Conservation (phyloP, 331 rosid genomes). For the Quercus tomentella region DNA sequence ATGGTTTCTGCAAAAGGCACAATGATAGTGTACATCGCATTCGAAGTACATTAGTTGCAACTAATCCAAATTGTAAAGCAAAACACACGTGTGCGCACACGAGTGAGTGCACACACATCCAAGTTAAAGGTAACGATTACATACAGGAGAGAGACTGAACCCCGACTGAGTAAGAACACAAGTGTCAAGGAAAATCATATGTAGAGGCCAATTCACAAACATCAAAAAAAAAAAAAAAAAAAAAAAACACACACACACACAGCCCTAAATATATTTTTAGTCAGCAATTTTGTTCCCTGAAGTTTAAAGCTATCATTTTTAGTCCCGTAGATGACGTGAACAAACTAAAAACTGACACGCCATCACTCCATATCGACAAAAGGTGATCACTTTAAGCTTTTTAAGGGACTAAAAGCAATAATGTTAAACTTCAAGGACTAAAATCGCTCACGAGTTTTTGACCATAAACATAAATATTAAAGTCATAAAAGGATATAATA, state of each 20-base stretch:
- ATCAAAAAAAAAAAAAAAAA: background rate
- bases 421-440: too few species aligned
- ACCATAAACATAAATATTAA: too few species aligned
- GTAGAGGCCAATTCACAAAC: background rate
- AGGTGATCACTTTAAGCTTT: too few species aligned
- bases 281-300: too few species aligned
- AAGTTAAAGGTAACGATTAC: constrained; percentile 24
- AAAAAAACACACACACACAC: too few species aligned
- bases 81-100: background rate
- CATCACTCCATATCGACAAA: too few species aligned
- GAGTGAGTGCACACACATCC: background rate
- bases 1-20: constrained; percentile 65
- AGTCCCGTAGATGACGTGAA: too few species aligned
- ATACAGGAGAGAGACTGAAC: constrained; percentile 93
- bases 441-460: too few species aligned
- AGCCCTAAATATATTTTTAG: too few species aligned
- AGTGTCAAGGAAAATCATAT: constrained; percentile 53
- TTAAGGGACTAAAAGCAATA: too few species aligned
- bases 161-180: constrained; percentile 83
- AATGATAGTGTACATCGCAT: constrained; percentile 8
- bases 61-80: background rate
- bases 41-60: background rate
- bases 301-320: too few species aligned
- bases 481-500: constrained; percentile 71
- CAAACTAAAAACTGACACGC: too few species aligned